These are phyloP conservation scores for Tetrahymena elliotti DNA, from an alignment of 73 alveolate genomes.

Conservation along the genomic window DNA sequence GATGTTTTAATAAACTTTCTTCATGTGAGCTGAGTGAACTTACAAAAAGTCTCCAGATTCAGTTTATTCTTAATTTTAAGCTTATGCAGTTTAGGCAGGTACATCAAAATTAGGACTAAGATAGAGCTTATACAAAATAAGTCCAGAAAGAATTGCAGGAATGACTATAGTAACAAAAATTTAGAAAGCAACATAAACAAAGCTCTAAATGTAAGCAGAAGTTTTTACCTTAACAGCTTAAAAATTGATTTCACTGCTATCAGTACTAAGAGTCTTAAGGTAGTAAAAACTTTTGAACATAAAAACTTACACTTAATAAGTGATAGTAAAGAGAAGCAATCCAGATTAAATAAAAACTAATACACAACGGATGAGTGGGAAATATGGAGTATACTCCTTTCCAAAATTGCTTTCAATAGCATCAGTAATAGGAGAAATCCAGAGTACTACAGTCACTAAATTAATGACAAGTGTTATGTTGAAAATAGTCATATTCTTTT, in stretches of 20 bases:
- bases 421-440: neutral
- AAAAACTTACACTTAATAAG: neutral
- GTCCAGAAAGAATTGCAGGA: neutral
- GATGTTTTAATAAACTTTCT: neutral
- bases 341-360: neutral
- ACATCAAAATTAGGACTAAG: neutral
- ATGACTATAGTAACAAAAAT: neutral
- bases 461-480: neutral
- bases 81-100: neutral
- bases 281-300: neutral
- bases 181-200: neutral
- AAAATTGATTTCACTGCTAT: neutral
- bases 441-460: neutral
- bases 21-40: neutral
- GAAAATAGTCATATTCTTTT: neutral
- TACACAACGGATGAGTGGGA: neutral
- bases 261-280: neutral
- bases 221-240: neutral
- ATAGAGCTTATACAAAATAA: neutral
- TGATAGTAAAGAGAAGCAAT: neutral
- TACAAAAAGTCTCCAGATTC: neutral
- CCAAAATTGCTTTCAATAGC: neutral
- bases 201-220: neutral
- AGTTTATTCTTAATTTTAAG: neutral
- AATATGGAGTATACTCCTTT: neutral